A percentile compares a stretch with the other conserved stretches of the same genome.
Evolutionary conservation across 2,329 filamentous ascomycete genomes (phyloP).

Genomic region (Fusarium albosuccineum): DNA sequence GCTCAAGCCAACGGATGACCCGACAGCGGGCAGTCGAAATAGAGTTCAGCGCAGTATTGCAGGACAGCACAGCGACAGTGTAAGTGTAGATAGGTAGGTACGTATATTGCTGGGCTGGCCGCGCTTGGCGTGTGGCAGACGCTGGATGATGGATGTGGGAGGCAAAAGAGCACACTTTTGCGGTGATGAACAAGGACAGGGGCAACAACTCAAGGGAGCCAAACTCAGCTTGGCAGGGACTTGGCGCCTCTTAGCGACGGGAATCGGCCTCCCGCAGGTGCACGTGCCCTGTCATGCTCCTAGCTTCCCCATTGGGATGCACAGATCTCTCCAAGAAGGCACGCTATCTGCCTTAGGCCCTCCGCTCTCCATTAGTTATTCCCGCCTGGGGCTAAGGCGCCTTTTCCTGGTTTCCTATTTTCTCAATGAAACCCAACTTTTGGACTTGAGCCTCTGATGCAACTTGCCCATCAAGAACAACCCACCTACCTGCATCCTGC

Average conservation of each 20-base stretch:
- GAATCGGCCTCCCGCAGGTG: constrained; percentile 40
- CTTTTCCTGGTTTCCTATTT: not conserved
- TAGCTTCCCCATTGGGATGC: constrained; percentile 32
- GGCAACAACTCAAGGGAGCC: constrained; percentile 2
- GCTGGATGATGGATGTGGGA: not conserved
- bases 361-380: constrained; percentile 23
- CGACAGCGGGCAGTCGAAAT: constrained; percentile 9
- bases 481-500: too few species aligned
- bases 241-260: constrained; percentile 27
- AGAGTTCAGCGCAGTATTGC: not conserved
- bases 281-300: constrained; percentile 39
- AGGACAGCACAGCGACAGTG: too few species aligned
- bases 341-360: constrained; percentile 30
- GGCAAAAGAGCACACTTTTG: constrained; percentile 9
- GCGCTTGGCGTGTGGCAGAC: constrained; percentile 17
- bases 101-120: not conserved
- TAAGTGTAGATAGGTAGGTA: too few species aligned
- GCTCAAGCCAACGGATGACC: constrained; percentile 11
- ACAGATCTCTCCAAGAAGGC: constrained; percentile 26
- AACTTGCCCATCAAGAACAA: too few species aligned
- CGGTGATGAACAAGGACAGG: constrained; percentile 15
- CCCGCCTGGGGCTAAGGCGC: constrained; percentile 1
- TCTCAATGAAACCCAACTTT: not conserved
- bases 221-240: constrained; percentile 35
- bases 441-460: too few species aligned